These are phyloP conservation scores for Huntiella abstrusa DNA, from an alignment of 2,329 filamentous ascomycete species.

Conservation along the genomic window DNA sequence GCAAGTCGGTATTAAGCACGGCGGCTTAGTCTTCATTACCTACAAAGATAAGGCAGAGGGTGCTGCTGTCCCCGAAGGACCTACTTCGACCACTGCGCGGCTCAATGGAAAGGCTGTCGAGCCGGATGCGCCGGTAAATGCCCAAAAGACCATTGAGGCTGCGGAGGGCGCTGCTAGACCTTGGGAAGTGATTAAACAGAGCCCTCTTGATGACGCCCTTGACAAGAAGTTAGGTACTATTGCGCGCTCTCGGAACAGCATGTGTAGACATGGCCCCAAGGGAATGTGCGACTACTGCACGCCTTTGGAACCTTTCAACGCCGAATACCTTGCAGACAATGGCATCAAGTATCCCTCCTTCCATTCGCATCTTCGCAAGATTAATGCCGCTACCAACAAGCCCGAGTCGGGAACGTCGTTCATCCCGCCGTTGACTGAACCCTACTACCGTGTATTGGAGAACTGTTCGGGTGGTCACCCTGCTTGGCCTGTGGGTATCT, in stretches of 20 bases:
- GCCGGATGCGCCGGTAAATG: conserved; percentile 49
- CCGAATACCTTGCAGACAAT: conserved; percentile 77
- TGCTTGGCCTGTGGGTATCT: conserved; percentile 88
- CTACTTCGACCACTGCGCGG: conserved; percentile 35
- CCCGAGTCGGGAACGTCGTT: conserved; percentile 85
- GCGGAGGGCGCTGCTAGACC: conserved; percentile 30
- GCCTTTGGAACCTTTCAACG: conserved; percentile 82
- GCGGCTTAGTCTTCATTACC: conserved; percentile 74
- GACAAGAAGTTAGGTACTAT: conserved; percentile 89
- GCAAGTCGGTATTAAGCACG: conserved; percentile 52
- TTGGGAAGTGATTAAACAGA: conserved; percentile 85
- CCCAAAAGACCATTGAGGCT: conserved; percentile 43
- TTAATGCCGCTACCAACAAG: conserved; percentile 93
- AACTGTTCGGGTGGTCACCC: conserved; percentile 89
- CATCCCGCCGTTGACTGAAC: conserved; percentile 85
- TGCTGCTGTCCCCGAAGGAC: conserved; percentile 14
- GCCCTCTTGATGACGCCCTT: conserved; percentile 65
- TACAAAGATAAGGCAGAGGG: conserved; percentile 40
- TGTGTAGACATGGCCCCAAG: conserved; percentile 91
- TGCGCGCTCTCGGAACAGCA: conserved; percentile 54
- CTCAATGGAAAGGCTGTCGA: conserved; percentile 63
- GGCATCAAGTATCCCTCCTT: conserved; percentile 99
- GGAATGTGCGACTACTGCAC: conserved; percentile 99
- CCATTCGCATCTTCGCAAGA: conserved; percentile 82
- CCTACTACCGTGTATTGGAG: conserved; percentile 72